Conservation (phyloP, 768 basidiomycete species). For the Trichaptum fuscoviolaceum region DNA sequence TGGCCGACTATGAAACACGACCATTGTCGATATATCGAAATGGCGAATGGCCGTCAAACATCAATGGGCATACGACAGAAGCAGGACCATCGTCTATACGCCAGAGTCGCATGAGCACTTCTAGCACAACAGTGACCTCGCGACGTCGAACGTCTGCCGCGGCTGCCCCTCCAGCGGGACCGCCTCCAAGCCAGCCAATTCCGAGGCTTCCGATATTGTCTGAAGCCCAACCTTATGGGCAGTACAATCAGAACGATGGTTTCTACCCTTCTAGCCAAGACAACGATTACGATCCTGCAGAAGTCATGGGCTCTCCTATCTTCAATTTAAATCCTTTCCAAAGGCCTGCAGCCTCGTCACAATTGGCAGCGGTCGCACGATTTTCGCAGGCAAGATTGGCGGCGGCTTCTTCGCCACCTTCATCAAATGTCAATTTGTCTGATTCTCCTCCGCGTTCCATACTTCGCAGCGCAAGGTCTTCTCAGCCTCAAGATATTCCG, state of each 20-base stretch:
- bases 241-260: slow-evolving; percentile 12
- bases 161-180: slow-evolving; percentile 57
- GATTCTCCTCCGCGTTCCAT: slow-evolving; percentile 55
- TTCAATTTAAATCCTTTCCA: slow-evolving; percentile 19
- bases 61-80: slow-evolving; percentile 21
- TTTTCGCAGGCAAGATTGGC: slow-evolving; percentile 51
- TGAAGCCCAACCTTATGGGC: slow-evolving; percentile 16
- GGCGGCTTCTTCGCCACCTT: slow-evolving; percentile 24
- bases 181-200: slow-evolving; percentile 72
- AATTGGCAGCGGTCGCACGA: slow-evolving; percentile 52
- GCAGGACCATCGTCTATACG: slow-evolving; percentile 19
- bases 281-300: slow-evolving; percentile 15
- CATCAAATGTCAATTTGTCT: slow-evolving; percentile 43
- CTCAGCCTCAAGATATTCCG: slow-evolving; percentile 16
- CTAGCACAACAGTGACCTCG: slow-evolving; percentile 1
- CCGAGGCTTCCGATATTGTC: slow-evolving; percentile 37
- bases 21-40: slow-evolving; percentile 25
- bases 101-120: not conserved
- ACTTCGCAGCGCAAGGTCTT: slow-evolving; percentile 24
- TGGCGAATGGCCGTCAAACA: slow-evolving; percentile 26
- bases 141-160: slow-evolving; percentile 69
- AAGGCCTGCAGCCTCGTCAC: slow-evolving; percentile 40
- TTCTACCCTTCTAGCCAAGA: not conserved
- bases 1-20: slow-evolving; percentile 18
- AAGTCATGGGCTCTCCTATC: slow-evolving; percentile 12